Evolutionary conservation across 306 rosid genomes (phyloP).

Genomic region (Adenanthera pavonina): DNA sequence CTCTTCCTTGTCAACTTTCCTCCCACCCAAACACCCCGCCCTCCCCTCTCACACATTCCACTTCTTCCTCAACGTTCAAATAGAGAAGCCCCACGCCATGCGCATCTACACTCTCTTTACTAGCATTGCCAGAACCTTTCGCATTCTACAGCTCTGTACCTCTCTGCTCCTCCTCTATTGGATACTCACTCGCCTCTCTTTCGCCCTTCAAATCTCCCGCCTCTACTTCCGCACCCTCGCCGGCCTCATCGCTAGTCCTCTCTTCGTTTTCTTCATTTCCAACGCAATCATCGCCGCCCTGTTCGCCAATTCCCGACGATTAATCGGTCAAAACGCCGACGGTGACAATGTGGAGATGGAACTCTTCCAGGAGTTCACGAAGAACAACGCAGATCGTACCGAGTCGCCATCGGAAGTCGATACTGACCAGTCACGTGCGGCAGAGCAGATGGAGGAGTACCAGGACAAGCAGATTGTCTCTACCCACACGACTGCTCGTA

Average conservation of each 20-base stretch:
- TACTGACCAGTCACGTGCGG: background rate
- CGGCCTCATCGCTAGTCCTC: constrained; percentile 52
- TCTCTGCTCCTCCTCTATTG: constrained; percentile 55
- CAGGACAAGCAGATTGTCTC: constrained; percentile 57
- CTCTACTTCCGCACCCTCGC: constrained; percentile 47
- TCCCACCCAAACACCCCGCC: too few relatives aligned
- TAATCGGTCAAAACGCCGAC: background rate
- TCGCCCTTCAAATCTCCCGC: constrained; percentile 52
- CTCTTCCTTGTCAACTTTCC: background rate
- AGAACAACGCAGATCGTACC: background rate
- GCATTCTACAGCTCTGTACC: constrained; percentile 48
- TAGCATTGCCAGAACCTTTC: constrained; percentile 54
- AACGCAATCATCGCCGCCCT: constrained; percentile 72
- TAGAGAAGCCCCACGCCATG: constrained; percentile 39
- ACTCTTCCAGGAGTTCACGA: background rate
- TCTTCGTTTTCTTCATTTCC: constrained; percentile 71
- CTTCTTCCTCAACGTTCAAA: constrained; percentile 39
- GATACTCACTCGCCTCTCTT: constrained; percentile 66
- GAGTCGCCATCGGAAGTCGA: background rate
- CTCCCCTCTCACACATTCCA: constrained; percentile 33
- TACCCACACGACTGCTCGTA: constrained; percentile 22
- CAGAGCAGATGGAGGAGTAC: constrained; percentile 46
- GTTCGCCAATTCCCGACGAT: constrained; percentile 53
- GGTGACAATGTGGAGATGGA: background rate
- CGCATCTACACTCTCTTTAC: constrained; percentile 41